phyloP scores from a whole-genome alignment of 108 stramenopile species.

The Pseudonitzschia delicatissima region DNA sequence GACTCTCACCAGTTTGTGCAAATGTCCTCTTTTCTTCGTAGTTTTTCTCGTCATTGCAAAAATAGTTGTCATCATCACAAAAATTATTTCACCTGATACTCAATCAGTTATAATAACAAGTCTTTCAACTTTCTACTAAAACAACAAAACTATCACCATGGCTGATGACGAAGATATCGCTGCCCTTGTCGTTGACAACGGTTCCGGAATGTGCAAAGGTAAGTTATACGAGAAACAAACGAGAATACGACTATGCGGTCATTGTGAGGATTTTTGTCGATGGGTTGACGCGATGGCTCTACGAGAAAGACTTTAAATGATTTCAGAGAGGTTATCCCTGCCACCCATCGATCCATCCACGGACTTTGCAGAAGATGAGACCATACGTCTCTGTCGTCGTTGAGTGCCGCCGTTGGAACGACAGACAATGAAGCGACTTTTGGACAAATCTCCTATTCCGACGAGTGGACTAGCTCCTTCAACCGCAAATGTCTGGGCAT shows the following conservation, averaged over 20 bases:
- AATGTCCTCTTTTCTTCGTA: neutral
- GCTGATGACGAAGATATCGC: slow-evolving; percentile 93
- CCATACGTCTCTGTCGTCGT: too few relatives aligned
- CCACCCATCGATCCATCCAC: neutral
- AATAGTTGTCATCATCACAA: neutral
- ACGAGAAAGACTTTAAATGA: neutral
- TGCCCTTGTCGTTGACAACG: slow-evolving; percentile 94
- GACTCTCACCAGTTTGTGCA: neutral
- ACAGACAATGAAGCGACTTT: too few relatives aligned
- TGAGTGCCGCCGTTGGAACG: too few relatives aligned
- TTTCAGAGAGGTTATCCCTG: neutral
- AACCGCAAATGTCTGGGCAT: too few relatives aligned
- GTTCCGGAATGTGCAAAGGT: slow-evolving; percentile 97
- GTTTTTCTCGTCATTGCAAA: neutral
- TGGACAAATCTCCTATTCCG: too few relatives aligned
- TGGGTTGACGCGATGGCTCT: neutral
- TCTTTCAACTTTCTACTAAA: slow-evolving; percentile 8
- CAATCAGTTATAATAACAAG: neutral
- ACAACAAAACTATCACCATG: slow-evolving; percentile 54
- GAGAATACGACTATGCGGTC: neutral
- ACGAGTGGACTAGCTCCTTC: too few relatives aligned
- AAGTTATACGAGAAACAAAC: slow-evolving; percentile 14
- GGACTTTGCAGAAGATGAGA: too few relatives aligned
- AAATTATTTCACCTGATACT: neutral
- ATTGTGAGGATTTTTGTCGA: slow-evolving; percentile 6